These are phyloP conservation scores for Mycena rosella DNA, from an alignment of 768 basidiomycete species.

Conservation along the genomic window DNA sequence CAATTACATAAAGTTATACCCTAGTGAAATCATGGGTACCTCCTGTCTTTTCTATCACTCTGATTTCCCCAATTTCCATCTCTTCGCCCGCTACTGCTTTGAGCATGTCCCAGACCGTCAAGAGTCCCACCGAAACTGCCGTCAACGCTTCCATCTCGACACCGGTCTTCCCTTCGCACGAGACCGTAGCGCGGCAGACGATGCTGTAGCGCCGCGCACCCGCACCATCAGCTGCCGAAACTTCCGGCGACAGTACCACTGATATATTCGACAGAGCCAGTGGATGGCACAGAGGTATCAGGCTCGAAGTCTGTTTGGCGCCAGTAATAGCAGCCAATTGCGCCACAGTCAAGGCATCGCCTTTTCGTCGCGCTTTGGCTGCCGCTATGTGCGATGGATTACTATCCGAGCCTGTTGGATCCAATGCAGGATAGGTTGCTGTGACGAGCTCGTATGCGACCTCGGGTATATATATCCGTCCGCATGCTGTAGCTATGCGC, in stretches of 20 bases:
- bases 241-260: constrained; percentile 70
- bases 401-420: constrained; percentile 6
- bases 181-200: constrained; percentile 74
- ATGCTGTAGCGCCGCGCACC: constrained; percentile 62
- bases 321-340: constrained; percentile 92
- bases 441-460: constrained; percentile 76
- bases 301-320: constrained; percentile 83
- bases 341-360: constrained; percentile 79
- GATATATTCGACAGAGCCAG: constrained; percentile 78
- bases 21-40: constrained; percentile 42
- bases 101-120: constrained; percentile 95
- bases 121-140: constrained; percentile 80
- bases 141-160: constrained; percentile 96
- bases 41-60: constrained; percentile 76
- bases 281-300: constrained; percentile 92
- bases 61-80: constrained; percentile 81
- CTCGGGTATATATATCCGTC: constrained; percentile 76
- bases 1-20: not conserved
- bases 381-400: constrained; percentile 49
- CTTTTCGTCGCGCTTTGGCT: constrained; percentile 71
- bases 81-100: constrained; percentile 91
- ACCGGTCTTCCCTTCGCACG: constrained; percentile 85
- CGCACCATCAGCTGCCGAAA: constrained; percentile 28
- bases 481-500: constrained; percentile 81
- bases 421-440: constrained; percentile 48